phyloP scores from a whole-genome alignment of 2,329 filamentous ascomycete genomes.

The Emmonsiellopsis sp. region DNA sequence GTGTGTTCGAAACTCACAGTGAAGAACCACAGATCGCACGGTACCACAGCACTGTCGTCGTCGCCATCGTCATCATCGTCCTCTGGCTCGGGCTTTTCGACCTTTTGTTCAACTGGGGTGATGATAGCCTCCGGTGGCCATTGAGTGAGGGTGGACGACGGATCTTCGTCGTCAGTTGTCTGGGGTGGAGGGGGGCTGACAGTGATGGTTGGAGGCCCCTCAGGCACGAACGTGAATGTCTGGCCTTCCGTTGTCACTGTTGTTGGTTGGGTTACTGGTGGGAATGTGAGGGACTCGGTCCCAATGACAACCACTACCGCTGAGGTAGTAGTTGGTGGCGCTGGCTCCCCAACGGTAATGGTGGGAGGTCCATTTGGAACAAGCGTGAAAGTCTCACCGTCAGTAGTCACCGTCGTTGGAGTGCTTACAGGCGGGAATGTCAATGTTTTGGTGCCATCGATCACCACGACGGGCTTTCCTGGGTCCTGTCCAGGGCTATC shows the following conservation, averaged over 20 bases:
- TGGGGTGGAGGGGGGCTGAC: background rate
- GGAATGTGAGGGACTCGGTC: constrained; percentile 1
- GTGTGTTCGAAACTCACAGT: constrained; percentile 3
- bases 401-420: constrained; percentile 2
- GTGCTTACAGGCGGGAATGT: background rate
- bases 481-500: background rate
- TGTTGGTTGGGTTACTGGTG: constrained; percentile 2
- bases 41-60: constrained; percentile 1
- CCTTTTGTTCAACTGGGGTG: constrained; percentile 2
- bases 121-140: constrained; percentile 6
- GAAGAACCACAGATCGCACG: constrained; percentile 8
- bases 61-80: background rate
- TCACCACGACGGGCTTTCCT: background rate
- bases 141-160: background rate
- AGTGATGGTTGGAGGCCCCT: constrained; percentile 1
- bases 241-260: constrained; percentile 3
- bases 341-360: background rate
- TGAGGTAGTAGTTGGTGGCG: background rate
- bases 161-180: background rate
- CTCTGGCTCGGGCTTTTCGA: constrained; percentile 4
- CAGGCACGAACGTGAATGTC: constrained; percentile 4
- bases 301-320: constrained; percentile 4
- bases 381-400: constrained; percentile 1
- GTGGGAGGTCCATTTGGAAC: constrained; percentile 2
- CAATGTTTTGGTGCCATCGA: background rate